Evolutionary conservation across 768 basidiomycete species (phyloP).

Genomic region (Suillus discolor): DNA sequence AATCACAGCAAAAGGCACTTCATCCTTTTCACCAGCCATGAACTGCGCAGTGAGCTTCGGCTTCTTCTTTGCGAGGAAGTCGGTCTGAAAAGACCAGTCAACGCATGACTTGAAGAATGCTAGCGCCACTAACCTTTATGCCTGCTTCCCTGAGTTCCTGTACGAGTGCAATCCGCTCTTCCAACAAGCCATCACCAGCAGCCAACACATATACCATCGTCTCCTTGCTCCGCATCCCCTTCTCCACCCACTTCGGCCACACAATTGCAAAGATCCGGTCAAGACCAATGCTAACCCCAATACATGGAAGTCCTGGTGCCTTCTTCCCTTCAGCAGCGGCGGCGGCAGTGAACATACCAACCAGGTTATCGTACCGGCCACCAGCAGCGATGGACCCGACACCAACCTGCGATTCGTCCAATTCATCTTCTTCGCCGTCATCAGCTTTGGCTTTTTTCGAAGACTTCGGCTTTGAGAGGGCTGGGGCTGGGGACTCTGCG

Average conservation of each 20-base stretch:
- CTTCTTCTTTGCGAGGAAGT: slow-evolving; percentile 91
- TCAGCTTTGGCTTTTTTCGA: slow-evolving; percentile 45
- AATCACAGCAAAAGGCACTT: slow-evolving; percentile 91
- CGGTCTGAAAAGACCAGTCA: slow-evolving; percentile 54
- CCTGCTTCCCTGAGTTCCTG: slow-evolving; percentile 82
- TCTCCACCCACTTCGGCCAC: slow-evolving; percentile 84
- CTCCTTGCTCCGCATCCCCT: slow-evolving; percentile 81
- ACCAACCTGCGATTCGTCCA: slow-evolving; percentile 92
- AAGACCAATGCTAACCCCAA: slow-evolving; percentile 90
- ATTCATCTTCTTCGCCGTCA: slow-evolving; percentile 66
- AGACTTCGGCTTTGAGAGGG: slow-evolving; percentile 38
- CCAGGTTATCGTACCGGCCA: slow-evolving; percentile 94
- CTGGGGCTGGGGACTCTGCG: slow-evolving; percentile 43
- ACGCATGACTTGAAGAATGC: not conserved
- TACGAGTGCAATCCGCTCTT: slow-evolving; percentile 81
- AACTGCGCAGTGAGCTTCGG: slow-evolving; percentile 89
- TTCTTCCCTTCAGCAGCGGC: slow-evolving; percentile 78
- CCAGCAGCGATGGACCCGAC: slow-evolving; percentile 99
- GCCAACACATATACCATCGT: slow-evolving; percentile 95
- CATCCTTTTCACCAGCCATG: slow-evolving; percentile 86
- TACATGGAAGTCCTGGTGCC: slow-evolving; percentile 73
- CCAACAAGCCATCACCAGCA: slow-evolving; percentile 85
- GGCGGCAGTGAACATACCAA: slow-evolving; percentile 86
- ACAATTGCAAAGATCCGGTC: slow-evolving; percentile 92
- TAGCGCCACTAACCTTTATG: slow-evolving; percentile 65